Conservation (phyloP, 2,329 filamentous ascomycete genomes). For the Hortaea werneckii region DNA sequence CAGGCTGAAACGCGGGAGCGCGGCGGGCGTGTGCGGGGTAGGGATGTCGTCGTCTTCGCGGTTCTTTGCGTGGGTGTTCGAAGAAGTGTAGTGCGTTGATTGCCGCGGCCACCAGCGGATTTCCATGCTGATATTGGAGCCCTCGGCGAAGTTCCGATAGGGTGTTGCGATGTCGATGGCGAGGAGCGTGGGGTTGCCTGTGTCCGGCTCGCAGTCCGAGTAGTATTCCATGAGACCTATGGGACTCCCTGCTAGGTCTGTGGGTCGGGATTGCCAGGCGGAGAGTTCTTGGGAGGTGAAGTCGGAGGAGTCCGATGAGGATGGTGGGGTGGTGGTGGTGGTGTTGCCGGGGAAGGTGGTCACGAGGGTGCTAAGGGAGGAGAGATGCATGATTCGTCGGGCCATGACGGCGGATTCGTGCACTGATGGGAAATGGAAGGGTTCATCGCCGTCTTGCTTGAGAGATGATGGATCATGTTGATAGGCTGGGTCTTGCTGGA, state of each 20-base stretch:
- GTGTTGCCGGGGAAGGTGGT: constrained; percentile 63
- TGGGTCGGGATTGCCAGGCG: constrained; percentile 43
- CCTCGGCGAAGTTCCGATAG: constrained; percentile 73
- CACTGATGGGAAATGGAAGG: constrained; percentile 55
- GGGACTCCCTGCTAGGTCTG: constrained; percentile 59
- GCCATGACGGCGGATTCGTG: constrained; percentile 82
- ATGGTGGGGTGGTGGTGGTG: background rate
- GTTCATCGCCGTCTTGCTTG: constrained; percentile 7
- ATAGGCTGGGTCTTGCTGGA: constrained; percentile 1
- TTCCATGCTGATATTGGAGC: constrained; percentile 75
- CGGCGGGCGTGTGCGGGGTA: constrained; percentile 61
- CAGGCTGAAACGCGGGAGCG: constrained; percentile 73
- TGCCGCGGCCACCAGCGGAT: constrained; percentile 55
- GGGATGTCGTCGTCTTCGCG: constrained; percentile 18
- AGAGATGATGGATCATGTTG: background rate
- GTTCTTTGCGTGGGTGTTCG: background rate
- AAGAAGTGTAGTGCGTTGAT: constrained; percentile 14
- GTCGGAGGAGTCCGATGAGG: constrained; percentile 17
- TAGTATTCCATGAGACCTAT: constrained; percentile 86
- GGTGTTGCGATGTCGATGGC: constrained; percentile 78
- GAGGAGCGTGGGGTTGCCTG: constrained; percentile 78
- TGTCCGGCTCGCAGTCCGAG: constrained; percentile 56
- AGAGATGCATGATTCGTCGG: constrained; percentile 75
- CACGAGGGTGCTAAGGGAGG: constrained; percentile 67
- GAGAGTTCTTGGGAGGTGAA: constrained; percentile 13